Conservation (phyloP, 2,329 filamentous ascomycete genomes). For the Pyricularia pennisetigena region DNA sequence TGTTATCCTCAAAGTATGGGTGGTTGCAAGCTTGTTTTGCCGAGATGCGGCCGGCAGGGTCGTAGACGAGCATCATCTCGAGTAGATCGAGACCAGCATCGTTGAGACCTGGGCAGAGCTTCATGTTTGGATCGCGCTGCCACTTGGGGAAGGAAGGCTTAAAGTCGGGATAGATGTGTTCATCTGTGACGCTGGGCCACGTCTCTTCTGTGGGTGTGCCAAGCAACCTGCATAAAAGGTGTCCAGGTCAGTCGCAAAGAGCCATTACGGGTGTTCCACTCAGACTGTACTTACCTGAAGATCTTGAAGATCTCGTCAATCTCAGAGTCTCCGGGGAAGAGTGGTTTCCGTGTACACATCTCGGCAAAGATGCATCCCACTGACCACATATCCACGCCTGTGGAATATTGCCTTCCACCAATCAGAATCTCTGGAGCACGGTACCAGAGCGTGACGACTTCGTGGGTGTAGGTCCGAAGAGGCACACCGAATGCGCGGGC, state of each 20-base stretch:
- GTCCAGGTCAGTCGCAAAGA: neutral
- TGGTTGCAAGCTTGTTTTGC: constrained; percentile 81
- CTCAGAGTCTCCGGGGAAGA: constrained; percentile 83
- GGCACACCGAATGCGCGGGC: constrained; percentile 86
- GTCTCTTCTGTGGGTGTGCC: constrained; percentile 70
- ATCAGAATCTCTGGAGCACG: constrained; percentile 78
- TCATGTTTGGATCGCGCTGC: constrained; percentile 54
- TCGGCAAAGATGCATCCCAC: constrained; percentile 86
- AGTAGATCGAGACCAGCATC: constrained; percentile 57
- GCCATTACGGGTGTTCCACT: neutral
- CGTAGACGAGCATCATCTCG: constrained; percentile 65
- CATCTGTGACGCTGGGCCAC: constrained; percentile 69
- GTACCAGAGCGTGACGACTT: constrained; percentile 88
- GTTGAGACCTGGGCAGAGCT: constrained; percentile 62
- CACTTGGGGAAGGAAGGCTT: constrained; percentile 84
- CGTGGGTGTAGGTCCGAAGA: constrained; percentile 80
- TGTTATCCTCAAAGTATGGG: constrained; percentile 56
- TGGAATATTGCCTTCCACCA: constrained; percentile 80
- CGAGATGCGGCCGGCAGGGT: constrained; percentile 73
- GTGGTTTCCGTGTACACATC: constrained; percentile 83
- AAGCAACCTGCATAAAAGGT: constrained; percentile 42
- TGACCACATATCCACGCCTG: constrained; percentile 92
- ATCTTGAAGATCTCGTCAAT: constrained; percentile 96
- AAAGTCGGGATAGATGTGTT: constrained; percentile 69
- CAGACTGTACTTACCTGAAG: constrained; percentile 52